These are phyloP conservation scores for Lobosporangium transversale DNA, from an alignment of 192 early-diverging fungal genomes.

Conservation along the genomic window DNA sequence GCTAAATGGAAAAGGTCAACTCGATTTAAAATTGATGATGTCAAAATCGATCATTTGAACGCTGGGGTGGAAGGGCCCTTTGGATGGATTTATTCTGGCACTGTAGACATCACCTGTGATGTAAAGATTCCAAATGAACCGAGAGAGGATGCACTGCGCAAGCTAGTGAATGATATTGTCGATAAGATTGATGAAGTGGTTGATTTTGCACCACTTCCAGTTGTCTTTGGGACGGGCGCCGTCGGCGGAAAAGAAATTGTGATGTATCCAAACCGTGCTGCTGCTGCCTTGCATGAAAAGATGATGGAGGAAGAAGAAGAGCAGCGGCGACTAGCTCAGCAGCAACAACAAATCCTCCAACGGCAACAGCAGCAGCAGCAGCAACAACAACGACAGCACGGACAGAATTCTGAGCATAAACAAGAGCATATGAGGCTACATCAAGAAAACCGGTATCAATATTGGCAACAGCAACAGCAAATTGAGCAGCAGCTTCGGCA, in stretches of 20 bases:
- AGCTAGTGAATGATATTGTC: slow-evolving; percentile 75
- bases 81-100: slow-evolving; percentile 93
- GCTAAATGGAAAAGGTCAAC: slow-evolving; percentile 58
- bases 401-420: background rate
- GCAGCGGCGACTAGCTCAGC: background rate
- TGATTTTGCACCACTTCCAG: slow-evolving; percentile 54
- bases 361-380: no score
- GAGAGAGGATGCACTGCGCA: slow-evolving; percentile 61
- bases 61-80: slow-evolving; percentile 85
- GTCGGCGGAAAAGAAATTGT: slow-evolving; percentile 60
- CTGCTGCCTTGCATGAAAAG: slow-evolving; percentile 36
- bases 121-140: slow-evolving; percentile 70
- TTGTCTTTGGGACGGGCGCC: slow-evolving; percentile 58
- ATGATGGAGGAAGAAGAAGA: slow-evolving; percentile 51
- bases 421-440: slow-evolving; percentile 22
- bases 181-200: slow-evolving; percentile 73
- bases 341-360: no score
- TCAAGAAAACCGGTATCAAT: slow-evolving; percentile 14
- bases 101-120: slow-evolving; percentile 81
- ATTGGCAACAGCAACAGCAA: slow-evolving; percentile 8
- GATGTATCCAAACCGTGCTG: slow-evolving; percentile 44
- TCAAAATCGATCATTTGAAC: slow-evolving; percentile 93
- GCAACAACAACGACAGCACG: slow-evolving; percentile 8
- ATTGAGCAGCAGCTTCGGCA: slow-evolving; percentile 14
- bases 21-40: slow-evolving; percentile 86